These are phyloP conservation scores for Quercus suber DNA, from an alignment of 306 rosid genomes.

Conservation along the genomic window DNA sequence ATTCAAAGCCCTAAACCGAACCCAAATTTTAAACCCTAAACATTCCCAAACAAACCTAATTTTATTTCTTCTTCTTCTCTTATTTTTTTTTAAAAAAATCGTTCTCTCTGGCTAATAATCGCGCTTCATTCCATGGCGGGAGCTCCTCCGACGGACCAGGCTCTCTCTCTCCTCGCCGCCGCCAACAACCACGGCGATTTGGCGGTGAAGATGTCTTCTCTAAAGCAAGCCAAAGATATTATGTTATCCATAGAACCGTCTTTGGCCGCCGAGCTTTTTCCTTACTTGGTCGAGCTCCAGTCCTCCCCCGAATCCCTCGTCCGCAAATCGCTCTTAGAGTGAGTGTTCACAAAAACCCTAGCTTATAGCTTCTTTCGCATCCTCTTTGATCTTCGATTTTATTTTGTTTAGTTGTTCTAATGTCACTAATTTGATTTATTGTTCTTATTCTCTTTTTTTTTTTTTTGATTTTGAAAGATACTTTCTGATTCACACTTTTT, in stretches of 20 bases:
- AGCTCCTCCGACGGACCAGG: slow-evolving; percentile 55
- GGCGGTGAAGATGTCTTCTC: slow-evolving; percentile 72
- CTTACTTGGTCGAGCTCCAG: slow-evolving; percentile 88
- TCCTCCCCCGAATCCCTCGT: slow-evolving; percentile 77
- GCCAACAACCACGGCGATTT: slow-evolving; percentile 96
- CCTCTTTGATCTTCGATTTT: background rate
- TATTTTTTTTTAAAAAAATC: slow-evolving; percentile 29
- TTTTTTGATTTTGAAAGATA: too few species aligned
- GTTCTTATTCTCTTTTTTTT: too few species aligned
- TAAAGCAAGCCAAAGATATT: slow-evolving; percentile 71
- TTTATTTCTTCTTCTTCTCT: background rate
- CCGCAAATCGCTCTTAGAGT: slow-evolving; percentile 79
- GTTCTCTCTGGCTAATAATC: background rate
- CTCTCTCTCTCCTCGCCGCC: slow-evolving; percentile 83
- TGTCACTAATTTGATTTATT: too few species aligned
- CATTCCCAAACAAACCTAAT: too few species aligned
- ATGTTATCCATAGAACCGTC: slow-evolving; percentile 66
- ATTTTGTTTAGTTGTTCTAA: too few species aligned
- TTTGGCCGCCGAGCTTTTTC: slow-evolving; percentile 64
- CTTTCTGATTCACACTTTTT: too few species aligned
- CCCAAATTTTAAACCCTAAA: too few species aligned
- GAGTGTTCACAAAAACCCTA: slow-evolving; percentile 36
- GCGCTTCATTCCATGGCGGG: slow-evolving; percentile 48
- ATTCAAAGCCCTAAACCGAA: background rate
- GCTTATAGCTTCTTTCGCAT: background rate